Evolutionary conservation across 192 early-diverging fungal species (phyloP).

Genomic region (Coemansia sp.): DNA sequence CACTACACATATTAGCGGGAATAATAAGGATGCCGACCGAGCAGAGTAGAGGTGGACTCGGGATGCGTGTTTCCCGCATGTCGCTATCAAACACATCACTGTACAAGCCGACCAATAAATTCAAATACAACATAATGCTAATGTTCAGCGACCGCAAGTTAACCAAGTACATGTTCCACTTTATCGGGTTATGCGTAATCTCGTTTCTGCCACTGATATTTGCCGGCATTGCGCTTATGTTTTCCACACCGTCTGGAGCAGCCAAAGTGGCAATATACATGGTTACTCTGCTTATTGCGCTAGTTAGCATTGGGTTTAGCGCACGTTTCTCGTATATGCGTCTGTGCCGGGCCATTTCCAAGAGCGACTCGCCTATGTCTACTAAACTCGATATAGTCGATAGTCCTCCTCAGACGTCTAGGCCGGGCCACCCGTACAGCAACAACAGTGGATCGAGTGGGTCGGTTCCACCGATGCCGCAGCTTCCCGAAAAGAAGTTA

Average conservation of each 20-base stretch:
- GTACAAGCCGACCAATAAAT: background rate
- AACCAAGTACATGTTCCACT: slow-evolving; percentile 15
- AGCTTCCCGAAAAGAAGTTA: background rate
- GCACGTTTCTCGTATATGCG: slow-evolving; percentile 19
- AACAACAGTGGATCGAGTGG: background rate
- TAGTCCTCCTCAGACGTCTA: slow-evolving; percentile 32
- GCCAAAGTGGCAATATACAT: slow-evolving; percentile 38
- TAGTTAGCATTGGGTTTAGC: slow-evolving; percentile 31
- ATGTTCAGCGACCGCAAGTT: slow-evolving; percentile 17
- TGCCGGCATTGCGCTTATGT: slow-evolving; percentile 30
- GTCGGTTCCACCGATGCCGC: background rate
- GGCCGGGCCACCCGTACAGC: slow-evolving; percentile 25
- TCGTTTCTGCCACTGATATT: slow-evolving; percentile 40
- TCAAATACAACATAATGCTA: slow-evolving; percentile 2
- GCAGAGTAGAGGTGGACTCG: background rate
- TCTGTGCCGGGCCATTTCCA: slow-evolving; percentile 11
- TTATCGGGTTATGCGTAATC: slow-evolving; percentile 14
- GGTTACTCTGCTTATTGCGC: slow-evolving; percentile 18
- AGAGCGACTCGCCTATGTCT: slow-evolving; percentile 1
- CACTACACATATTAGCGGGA: background rate
- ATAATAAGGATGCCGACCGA: background rate
- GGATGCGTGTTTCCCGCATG: slow-evolving; percentile 9
- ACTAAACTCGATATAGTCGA: slow-evolving; percentile 13
- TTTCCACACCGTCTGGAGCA: slow-evolving; percentile 16
- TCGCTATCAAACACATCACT: slow-evolving; percentile 2